Evolutionary conservation across 257 asterid genomes (phyloP).

Genomic region (Thymus mandschuricus): DNA sequence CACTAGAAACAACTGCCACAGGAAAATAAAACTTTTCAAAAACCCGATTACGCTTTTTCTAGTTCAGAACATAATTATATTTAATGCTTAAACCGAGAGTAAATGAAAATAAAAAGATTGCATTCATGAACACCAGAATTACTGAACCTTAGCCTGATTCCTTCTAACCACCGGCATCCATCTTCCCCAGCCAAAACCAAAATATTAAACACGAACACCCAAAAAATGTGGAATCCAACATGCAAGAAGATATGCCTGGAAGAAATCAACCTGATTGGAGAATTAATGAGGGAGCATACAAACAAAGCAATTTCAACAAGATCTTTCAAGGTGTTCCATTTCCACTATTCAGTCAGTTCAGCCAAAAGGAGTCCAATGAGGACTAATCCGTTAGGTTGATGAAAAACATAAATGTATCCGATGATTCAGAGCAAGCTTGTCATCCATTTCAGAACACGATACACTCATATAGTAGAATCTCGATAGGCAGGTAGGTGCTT

Average conservation of each 20-base stretch:
- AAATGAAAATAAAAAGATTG: not conserved
- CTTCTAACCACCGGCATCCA: not conserved
- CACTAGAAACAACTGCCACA: not conserved
- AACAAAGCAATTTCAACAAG: too few species aligned
- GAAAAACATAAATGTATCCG: too few species aligned
- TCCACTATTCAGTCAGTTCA: too few species aligned
- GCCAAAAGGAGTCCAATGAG: too few species aligned
- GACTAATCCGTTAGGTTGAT: too few species aligned
- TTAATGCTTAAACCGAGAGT: constrained; percentile 9
- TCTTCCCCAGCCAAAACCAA: not conserved
- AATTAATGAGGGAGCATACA: constrained; percentile 11
- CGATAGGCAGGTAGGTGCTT: too few species aligned
- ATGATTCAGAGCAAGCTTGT: too few species aligned
- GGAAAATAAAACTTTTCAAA: not conserved
- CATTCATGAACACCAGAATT: constrained; percentile 16
- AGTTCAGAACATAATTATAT: not conserved
- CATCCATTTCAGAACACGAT: too few species aligned
- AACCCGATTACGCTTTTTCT: not conserved
- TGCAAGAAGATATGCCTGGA: not conserved
- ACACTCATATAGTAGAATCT: too few species aligned
- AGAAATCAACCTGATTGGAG: constrained; percentile 22
- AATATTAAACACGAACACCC: not conserved
- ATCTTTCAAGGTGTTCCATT: too few species aligned
- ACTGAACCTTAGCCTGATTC: not conserved
- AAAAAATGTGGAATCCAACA: not conserved